Base-by-base conservation (phyloP, 768 basidiomycete genomes). In the Suillus subaureus region DNA sequence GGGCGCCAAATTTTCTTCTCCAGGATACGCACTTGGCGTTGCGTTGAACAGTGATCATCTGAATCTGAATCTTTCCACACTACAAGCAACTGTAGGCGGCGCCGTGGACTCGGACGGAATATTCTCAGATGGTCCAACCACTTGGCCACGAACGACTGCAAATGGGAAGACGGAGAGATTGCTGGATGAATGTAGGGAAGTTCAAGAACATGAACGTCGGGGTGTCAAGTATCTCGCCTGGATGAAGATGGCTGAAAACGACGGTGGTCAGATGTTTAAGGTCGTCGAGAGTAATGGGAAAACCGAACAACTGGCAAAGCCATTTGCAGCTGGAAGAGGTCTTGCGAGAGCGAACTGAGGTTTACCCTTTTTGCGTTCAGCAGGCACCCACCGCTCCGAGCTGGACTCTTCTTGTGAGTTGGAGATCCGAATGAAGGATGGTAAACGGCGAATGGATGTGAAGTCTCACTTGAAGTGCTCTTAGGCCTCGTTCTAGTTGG, bases 201-300 rank as follows among this genome's bases (percentile, higher is more conserved):
- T 62, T 62, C 8, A 21, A n/a, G 39, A 51, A 6, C 28, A 62
- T 62, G 43, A 62, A 37, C 45, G 45, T 47, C 45, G n/a, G 45
- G 45, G 45, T 47, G 2, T 47, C 37, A 15, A 33, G n/a, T 28
- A 28, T 16, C 6, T 52, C 39, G 28, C 61, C 52, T 4, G 47
- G 47, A 15, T n/a, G 52, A 62, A 62, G n/a, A 16, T 54, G 21
- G n/a, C 54, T 62, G 45, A 52, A 54, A 23, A 15, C 45, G 16
- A 62, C 39, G 62, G 40, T 42, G 6, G 35, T 28, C 35, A 47
- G 23, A 33, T 39, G 28, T n/a, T 26, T 31, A 31, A 62, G 16
- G 6, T 52, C 61, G 31, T 33, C 31, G 31, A 21, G 1, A 18
- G 47, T 49, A n/a, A 51, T 33, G 6, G 51, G 47, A 26, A 62